Evolutionary conservation across 768 basidiomycete species (phyloP), one percentile per base, ranked within the genome.

Genomic region (Mrakia hoshinonis): DNA sequence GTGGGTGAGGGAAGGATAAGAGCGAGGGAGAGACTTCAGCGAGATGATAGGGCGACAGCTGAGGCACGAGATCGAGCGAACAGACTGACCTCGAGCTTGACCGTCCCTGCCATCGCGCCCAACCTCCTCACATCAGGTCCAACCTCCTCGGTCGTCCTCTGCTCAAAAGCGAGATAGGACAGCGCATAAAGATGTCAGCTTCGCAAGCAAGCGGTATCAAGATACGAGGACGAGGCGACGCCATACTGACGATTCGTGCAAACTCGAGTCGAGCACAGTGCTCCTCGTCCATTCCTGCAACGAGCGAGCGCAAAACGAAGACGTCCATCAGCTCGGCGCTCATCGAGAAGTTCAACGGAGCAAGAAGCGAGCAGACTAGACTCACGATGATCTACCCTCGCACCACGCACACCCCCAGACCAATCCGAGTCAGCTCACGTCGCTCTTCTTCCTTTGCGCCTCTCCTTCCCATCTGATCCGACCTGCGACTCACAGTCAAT

Each of bases 11-110:
- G 51, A 4, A 26, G 7, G 7, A 3, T 6, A 52, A 26, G n/a
- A 13, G 15, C n/a, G 29, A 24, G 51, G 51, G 12, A 52, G 51
- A 12, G 29, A 29, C n/a, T 52, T 29, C n/a, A 3, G 51, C 22
- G 49, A 51, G 49, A 20, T 52, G n/a, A 9, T n/a, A 52, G 2
- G 48, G 1, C 49, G 49, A 22, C n/a, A n/a, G n/a, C n/a, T n/a
- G n/a, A n/a, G n/a, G n/a, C n/a, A n/a, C n/a, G n/a, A n/a, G n/a
- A n/a, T n/a, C n/a, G n/a, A n/a, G n/a, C n/a, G n/a, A n/a, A n/a
- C n/a, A n/a, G n/a, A 51, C 51, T 24, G n/a, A 52, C 51, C 51
- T 52, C 51, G 51, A 52, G 51, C n/a, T 52, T 52, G 51, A 52
- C 51, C n/a, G 51, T 52, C 29, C 51, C 51, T 3, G n/a, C 51